phyloP scores from a whole-genome alignment of 1,284 basidiomycete species.

The Rhodotorula sp. region DNA sequence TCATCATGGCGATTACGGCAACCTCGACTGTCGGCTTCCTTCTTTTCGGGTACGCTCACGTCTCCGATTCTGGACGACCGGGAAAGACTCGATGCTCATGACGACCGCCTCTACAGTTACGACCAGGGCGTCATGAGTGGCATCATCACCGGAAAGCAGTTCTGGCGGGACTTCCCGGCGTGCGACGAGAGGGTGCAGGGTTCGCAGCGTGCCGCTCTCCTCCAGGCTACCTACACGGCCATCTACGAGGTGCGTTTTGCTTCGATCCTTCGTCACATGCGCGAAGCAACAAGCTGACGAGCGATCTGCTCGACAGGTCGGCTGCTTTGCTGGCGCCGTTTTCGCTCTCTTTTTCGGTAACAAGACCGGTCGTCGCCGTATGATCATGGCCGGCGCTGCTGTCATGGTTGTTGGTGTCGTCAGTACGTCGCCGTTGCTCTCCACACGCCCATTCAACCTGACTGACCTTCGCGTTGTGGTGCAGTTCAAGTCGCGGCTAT shows the following conservation, averaged over 20 bases:
- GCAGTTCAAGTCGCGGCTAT: slow-evolving; percentile 55
- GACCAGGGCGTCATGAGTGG: slow-evolving; percentile 34
- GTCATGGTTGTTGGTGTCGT: slow-evolving; percentile 57
- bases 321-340: slow-evolving; percentile 24
- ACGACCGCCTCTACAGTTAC: slow-evolving; percentile 4
- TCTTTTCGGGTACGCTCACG: slow-evolving; percentile 16
- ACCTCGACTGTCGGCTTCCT: slow-evolving; percentile 27
- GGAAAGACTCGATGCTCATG: neutral
- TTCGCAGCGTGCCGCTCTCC: neutral
- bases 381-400: slow-evolving; percentile 24
- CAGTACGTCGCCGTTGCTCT: slow-evolving; percentile 30
- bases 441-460: neutral
- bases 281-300: neutral
- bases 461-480: neutral
- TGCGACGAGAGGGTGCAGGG: slow-evolving; percentile 30
- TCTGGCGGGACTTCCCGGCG: slow-evolving; percentile 27
- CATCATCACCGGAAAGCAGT: slow-evolving; percentile 20
- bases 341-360: slow-evolving; percentile 27
- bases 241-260: slow-evolving; percentile 18
- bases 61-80: neutral
- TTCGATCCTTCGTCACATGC: neutral
- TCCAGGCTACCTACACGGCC: slow-evolving; percentile 21
- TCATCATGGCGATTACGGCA: slow-evolving; percentile 27
- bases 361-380: slow-evolving; percentile 23
- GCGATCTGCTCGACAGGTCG: neutral